phyloP scores from a whole-genome alignment of 805 yeast genomes.

The Hanseniaspora pseudoguilliermondii region DNA sequence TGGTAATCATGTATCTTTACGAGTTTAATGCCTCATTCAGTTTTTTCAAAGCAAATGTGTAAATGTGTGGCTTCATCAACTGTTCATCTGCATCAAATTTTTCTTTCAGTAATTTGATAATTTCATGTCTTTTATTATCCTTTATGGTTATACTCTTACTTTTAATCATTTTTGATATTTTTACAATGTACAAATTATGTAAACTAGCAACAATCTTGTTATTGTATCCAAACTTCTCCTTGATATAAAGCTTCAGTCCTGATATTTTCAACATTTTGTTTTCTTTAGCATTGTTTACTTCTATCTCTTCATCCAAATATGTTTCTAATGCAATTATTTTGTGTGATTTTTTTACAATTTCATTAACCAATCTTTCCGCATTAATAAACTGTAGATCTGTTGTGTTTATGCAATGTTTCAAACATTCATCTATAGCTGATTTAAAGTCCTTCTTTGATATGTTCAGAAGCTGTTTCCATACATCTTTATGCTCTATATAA shows the following conservation, averaged over 20 bases:
- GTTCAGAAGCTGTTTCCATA: not conserved
- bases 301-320: not conserved
- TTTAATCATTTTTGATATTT: not conserved
- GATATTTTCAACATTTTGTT: not conserved
- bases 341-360: not conserved
- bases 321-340: not conserved
- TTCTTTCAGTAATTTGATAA: not conserved
- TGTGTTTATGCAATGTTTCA: not conserved
- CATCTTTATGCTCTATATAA: not conserved
- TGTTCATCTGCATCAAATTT: not conserved
- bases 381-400: not conserved
- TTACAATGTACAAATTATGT: not conserved
- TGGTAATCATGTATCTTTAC: not conserved
- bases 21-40: not conserved
- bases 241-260: not conserved
- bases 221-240: not conserved
- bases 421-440: not conserved
- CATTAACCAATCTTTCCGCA: not conserved
- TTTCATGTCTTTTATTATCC: not conserved
- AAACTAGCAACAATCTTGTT: not conserved
- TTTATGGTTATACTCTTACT: not conserved
- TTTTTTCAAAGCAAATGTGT: not conserved
- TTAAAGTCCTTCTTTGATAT: conserved; percentile 1
- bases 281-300: not conserved
- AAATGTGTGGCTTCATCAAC: not conserved